phyloP scores from a whole-genome alignment of 1,284 basidiomycete species.

The Athelia psychrophila region DNA sequence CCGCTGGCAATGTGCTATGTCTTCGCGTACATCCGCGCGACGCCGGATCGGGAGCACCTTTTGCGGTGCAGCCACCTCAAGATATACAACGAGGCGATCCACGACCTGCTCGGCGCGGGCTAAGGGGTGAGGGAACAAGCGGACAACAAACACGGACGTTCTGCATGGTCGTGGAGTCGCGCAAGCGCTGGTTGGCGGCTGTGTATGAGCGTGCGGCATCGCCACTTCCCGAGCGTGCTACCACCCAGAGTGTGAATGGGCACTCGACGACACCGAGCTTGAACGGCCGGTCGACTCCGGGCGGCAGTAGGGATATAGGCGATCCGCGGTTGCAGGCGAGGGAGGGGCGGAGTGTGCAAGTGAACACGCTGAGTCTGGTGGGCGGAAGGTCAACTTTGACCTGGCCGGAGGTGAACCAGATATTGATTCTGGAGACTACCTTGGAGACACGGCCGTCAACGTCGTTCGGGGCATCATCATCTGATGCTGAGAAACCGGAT shows the following conservation, averaged over 20 bases:
- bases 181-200: constrained; percentile 55
- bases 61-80: constrained; percentile 93
- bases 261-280: too few species aligned
- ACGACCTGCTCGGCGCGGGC: constrained; percentile 76
- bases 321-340: constrained; percentile 67
- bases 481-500: constrained; percentile 51
- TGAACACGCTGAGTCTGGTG: too few species aligned
- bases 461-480: too few species aligned
- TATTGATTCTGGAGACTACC: constrained; percentile 75
- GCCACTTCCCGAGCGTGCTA: too few species aligned
- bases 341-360: constrained; percentile 52
- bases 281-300: constrained; percentile 51
- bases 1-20: constrained; percentile 88
- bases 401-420: constrained; percentile 78
- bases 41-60: constrained; percentile 84
- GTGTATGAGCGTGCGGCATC: constrained; percentile 30
- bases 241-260: constrained; percentile 27
- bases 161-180: constrained; percentile 81
- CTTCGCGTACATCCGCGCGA: constrained; percentile 71
- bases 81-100: constrained; percentile 95
- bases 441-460: constrained; percentile 53
- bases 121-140: constrained; percentile 83
- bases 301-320: constrained; percentile 50
- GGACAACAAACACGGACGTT: constrained; percentile 96
- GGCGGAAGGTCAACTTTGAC: too few species aligned